These are phyloP conservation scores for Lasiodiplodia theobromae DNA, from an alignment of 2,329 filamentous ascomycete species.

Conservation along the genomic window DNA sequence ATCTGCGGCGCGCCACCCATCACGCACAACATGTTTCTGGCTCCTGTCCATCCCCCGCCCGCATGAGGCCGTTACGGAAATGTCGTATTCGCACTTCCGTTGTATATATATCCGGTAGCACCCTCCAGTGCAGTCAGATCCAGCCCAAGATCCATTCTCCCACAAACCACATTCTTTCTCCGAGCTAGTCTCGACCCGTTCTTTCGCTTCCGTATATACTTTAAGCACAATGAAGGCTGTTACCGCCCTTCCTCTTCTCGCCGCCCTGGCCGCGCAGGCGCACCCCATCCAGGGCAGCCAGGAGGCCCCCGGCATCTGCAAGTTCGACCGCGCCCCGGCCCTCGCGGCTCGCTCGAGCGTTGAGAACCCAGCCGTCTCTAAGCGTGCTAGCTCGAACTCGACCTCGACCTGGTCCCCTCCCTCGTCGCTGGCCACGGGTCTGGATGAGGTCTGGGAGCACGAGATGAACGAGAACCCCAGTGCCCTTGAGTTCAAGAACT, in stretches of 20 bases:
- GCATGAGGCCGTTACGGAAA: background rate
- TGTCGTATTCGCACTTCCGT: background rate
- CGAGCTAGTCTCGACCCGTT: constrained; percentile 18
- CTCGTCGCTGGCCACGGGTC: constrained; percentile 35
- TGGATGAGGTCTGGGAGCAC: constrained; percentile 39
- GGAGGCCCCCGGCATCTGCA: constrained; percentile 29
- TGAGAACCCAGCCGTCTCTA: constrained; percentile 32
- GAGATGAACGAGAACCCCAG: constrained; percentile 35
- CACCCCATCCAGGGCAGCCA: constrained; percentile 34
- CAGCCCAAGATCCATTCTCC: background rate
- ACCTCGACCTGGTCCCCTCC: constrained; percentile 36
- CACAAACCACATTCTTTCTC: background rate
- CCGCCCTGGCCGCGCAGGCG: constrained; percentile 31
- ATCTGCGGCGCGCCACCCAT: background rate
- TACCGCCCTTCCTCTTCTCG: constrained; percentile 4
- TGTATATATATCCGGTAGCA: background rate
- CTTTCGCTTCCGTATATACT: constrained; percentile 4
- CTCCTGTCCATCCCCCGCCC: background rate
- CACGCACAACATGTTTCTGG: background rate
- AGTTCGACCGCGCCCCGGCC: constrained; percentile 1
- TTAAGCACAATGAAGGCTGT: constrained; percentile 3
- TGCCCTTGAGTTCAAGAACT: constrained; percentile 42
- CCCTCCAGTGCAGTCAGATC: constrained; percentile 2
- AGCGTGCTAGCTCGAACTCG: background rate
- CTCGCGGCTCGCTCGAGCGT: background rate